phyloP scores from a whole-genome alignment of 2,329 filamentous ascomycete genomes.

The Didymella pinodella region DNA sequence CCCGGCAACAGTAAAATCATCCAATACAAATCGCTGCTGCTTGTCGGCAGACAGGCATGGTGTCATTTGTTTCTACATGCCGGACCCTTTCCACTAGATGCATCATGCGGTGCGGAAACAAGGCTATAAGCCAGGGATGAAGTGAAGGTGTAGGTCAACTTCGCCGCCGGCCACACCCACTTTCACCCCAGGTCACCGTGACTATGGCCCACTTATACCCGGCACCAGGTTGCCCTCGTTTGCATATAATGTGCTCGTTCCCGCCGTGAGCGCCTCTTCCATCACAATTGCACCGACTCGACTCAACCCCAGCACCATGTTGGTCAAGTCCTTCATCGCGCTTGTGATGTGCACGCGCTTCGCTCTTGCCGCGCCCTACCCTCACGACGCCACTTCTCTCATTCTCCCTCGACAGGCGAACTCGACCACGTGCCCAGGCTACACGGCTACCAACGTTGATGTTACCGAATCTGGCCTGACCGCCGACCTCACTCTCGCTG shows the following conservation, averaged over 20 bases:
- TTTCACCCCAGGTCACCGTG: constrained; percentile 16
- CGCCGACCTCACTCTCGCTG: constrained; percentile 74
- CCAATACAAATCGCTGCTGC: constrained; percentile 13
- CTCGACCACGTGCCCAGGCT: constrained; percentile 71
- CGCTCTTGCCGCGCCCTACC: constrained; percentile 28
- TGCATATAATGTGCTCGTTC: constrained; percentile 14
- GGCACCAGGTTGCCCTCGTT: constrained; percentile 8
- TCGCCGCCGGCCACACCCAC: constrained; percentile 3
- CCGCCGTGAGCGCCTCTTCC: constrained; percentile 1
- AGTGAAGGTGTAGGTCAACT: constrained; percentile 13
- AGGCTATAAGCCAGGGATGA: constrained; percentile 7
- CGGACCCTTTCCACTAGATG: neutral
- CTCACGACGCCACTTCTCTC: constrained; percentile 15
- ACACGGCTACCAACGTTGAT: constrained; percentile 68
- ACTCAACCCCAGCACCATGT: constrained; percentile 27
- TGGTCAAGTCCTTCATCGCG: constrained; percentile 27
- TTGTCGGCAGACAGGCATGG: constrained; percentile 6
- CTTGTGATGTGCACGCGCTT: constrained; percentile 28
- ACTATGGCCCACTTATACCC: constrained; percentile 18
- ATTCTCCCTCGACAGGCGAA: constrained; percentile 16
- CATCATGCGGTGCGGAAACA: constrained; percentile 18
- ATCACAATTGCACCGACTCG: neutral
- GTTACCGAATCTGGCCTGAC: constrained; percentile 65
- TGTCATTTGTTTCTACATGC: constrained; percentile 9
- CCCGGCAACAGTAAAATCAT: neutral